Base-by-base conservation (phyloP, 129 eudicot species). In the Deinandra increscens region DNA sequence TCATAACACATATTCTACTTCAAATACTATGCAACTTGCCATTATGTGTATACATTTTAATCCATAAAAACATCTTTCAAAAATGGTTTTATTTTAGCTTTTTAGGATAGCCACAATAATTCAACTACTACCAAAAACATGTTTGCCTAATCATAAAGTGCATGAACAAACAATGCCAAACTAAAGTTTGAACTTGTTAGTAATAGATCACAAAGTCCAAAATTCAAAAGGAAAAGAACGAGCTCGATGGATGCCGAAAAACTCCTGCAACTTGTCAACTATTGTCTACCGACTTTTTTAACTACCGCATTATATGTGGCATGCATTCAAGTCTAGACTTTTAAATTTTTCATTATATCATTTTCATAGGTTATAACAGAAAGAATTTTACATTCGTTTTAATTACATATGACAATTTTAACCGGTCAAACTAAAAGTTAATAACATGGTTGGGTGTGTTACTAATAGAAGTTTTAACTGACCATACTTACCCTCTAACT, bases 111-210 rank as follows among this genome's bases (percentile, higher is more conserved):
- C 19, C 39, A 56, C 56, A 70, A 49, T 9, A 69, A 69, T 42
- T 60, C 75, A 69, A 60, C 71, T 50, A 76, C 48, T 69, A 70
- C 71, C 81, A 50, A 77, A 69, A 68, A 77, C 38, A 77, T 69
- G 66, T 61, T 77, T 77, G 71, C 81, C 70, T 76, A 69, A 69
- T 69, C 70, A 62, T 49, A 77, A 69, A 69, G 71, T 18, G 13
- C 55, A 69, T 69, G 46, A 77, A 77, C 76, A 77, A 77, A 77
- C 71, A 42, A 76, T 50, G 71, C 71, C 75, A 60, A 69, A 61
- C 75, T 60, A 70, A 50, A 77, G 70, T 50, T 49, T 42, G 64
- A 76, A 33, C 51, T 58, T 34, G 44, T 34, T 67, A 19, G 80
- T 50, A 49, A 58, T 67, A 15, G 74, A 67, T 45, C 69, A 75